phyloP scores from a whole-genome alignment of 176 grass and related monocot species.

The Poa annua region DNA sequence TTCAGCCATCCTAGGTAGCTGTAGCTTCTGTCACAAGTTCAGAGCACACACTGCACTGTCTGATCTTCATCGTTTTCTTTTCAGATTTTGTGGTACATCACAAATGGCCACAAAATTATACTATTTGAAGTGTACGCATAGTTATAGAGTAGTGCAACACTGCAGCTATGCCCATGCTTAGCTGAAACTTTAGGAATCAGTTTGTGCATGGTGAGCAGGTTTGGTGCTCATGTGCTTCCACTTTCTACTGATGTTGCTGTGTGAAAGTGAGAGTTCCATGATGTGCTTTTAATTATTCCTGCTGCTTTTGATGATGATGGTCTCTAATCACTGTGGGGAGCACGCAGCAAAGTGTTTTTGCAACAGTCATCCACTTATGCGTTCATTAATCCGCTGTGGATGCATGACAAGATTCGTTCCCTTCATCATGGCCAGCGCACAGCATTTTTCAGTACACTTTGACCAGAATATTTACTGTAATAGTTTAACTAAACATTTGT shows the following conservation, averaged over 20 bases:
- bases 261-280: constrained; percentile 22
- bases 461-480: neutral
- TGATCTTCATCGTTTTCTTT: neutral
- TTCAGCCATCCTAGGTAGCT: neutral
- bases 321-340: constrained; percentile 12
- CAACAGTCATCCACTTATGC: constrained; percentile 2
- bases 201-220: neutral
- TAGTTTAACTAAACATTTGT: neutral
- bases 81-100: neutral
- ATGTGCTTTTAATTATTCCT: constrained; percentile 40
- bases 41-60: neutral
- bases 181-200: neutral
- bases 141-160: neutral
- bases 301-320: constrained; percentile 40
- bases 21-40: neutral
- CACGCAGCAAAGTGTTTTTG: neutral
- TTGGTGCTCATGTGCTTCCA: neutral
- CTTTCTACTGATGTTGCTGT: neutral
- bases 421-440: neutral
- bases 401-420: neutral
- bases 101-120: neutral
- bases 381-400: neutral
- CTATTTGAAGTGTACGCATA: neutral
- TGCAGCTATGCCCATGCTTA: neutral
- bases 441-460: neutral